phyloP scores from a whole-genome alignment of 805 yeast species.

The Millerozyma miso region DNA sequence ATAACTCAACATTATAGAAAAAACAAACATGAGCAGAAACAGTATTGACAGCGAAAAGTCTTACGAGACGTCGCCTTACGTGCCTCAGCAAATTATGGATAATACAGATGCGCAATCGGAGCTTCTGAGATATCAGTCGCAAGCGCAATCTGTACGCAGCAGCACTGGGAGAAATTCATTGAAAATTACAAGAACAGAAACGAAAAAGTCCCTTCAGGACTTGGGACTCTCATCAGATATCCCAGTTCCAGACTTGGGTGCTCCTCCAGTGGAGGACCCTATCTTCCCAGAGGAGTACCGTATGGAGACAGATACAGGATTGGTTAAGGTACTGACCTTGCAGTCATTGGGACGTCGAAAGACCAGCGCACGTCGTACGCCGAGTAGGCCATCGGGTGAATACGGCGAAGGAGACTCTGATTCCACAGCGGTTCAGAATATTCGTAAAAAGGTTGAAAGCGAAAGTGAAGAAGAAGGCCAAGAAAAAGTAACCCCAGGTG shows the following conservation, averaged over 20 bases:
- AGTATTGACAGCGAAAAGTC: slow-evolving; percentile 2
- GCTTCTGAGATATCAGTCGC: slow-evolving; percentile 21
- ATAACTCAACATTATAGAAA: no score
- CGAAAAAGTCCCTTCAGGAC: slow-evolving; percentile 62
- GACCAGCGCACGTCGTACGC: background rate
- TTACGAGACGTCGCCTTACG: background rate
- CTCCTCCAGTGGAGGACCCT: slow-evolving; percentile 50
- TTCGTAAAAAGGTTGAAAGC: background rate
- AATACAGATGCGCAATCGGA: slow-evolving; percentile 46
- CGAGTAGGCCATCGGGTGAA: background rate
- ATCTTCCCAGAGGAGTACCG: slow-evolving; percentile 93
- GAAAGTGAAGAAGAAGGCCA: slow-evolving; percentile 17
- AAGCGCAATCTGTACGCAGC: background rate
- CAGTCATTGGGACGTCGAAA: slow-evolving; percentile 56
- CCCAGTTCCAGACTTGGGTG: slow-evolving; percentile 49
- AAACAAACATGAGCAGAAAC: background rate
- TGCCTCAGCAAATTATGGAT: background rate
- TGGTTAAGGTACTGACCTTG: slow-evolving; percentile 76
- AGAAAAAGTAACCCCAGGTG: slow-evolving; percentile 12
- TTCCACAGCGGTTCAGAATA: background rate
- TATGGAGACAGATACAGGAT: slow-evolving; percentile 81
- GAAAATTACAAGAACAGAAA: slow-evolving; percentile 59
- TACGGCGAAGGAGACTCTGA: slow-evolving; percentile 9
- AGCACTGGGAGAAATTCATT: slow-evolving; percentile 19
- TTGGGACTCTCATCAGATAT: slow-evolving; percentile 55